phyloP scores from a whole-genome alignment of 202 grass and related monocot genomes.

The Schoenoplectus triqueter region DNA sequence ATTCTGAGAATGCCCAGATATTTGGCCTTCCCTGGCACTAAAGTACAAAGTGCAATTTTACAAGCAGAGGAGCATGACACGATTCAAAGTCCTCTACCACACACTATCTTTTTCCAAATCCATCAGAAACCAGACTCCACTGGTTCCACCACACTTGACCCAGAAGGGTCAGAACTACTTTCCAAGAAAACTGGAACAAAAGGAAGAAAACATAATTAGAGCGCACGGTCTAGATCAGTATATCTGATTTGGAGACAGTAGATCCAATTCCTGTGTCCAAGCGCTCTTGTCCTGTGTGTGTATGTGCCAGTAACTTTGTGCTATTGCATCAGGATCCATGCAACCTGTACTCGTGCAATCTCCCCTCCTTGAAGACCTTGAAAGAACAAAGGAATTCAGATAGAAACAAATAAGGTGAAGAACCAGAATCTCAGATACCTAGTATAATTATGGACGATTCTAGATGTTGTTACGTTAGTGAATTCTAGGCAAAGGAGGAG shows the following conservation, averaged over 20 bases:
- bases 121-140: slow-evolving; percentile 5
- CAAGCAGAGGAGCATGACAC: slow-evolving; percentile 24
- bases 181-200: slow-evolving; percentile 23
- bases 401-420: slow-evolving; percentile 18
- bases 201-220: neutral
- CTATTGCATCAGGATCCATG: slow-evolving; percentile 81
- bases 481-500: neutral
- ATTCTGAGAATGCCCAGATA: neutral
- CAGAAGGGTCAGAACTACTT: neutral
- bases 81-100: neutral
- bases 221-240: neutral
- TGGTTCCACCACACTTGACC: neutral
- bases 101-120: slow-evolving; percentile 18
- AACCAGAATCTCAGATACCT: slow-evolving; percentile 17
- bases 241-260: slow-evolving; percentile 49
- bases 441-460: neutral
- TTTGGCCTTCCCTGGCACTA: neutral
- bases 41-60: slow-evolving; percentile 19
- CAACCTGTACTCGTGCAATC: slow-evolving; percentile 7
- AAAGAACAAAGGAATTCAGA: slow-evolving; percentile 21
- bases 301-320: slow-evolving; percentile 87
- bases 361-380: slow-evolving; percentile 52
- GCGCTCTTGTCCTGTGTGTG: slow-evolving; percentile 76
- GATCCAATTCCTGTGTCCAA: slow-evolving; percentile 91
- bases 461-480: neutral